Evolutionary conservation across 208 protist species (phyloP).

Genomic region (Trypanosoma caninum): DNA sequence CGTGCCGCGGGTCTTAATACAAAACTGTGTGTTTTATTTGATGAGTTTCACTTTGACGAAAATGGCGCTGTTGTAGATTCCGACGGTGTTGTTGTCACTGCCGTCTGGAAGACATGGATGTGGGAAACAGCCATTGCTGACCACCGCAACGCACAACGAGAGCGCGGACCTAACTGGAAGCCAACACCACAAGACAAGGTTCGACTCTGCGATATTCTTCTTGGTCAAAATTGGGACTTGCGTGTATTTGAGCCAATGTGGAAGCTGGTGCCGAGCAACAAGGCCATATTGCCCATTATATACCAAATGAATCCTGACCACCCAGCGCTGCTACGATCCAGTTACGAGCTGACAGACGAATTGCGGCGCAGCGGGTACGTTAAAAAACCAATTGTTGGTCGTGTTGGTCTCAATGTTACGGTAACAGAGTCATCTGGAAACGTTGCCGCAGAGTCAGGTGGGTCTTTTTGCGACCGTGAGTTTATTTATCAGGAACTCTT

Average conservation of each 20-base stretch:
- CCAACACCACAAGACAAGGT: slow-evolving; percentile 69
- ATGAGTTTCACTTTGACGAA: slow-evolving; percentile 86
- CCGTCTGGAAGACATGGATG: slow-evolving; percentile 92
- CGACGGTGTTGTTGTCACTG: slow-evolving; percentile 69
- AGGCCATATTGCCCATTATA: slow-evolving; percentile 86
- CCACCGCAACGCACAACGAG: slow-evolving; percentile 48
- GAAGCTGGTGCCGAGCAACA: slow-evolving; percentile 92
- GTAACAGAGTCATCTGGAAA: slow-evolving; percentile 52
- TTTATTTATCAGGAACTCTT: slow-evolving; percentile 90
- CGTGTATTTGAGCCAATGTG: slow-evolving; percentile 90
- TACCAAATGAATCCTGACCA: slow-evolving; percentile 82
- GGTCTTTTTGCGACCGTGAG: slow-evolving; percentile 76
- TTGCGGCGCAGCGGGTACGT: slow-evolving; percentile 58
- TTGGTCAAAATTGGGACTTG: slow-evolving; percentile 65
- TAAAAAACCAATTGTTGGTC: slow-evolving; percentile 88
- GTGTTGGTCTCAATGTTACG: slow-evolving; percentile 82
- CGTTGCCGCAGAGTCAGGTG: slow-evolving; percentile 57
- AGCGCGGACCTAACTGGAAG: slow-evolving; percentile 65
- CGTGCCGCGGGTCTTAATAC: slow-evolving; percentile 65
- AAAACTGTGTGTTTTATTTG: slow-evolving; percentile 86
- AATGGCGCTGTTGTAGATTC: slow-evolving; percentile 66
- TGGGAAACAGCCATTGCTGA: slow-evolving; percentile 87
- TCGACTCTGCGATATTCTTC: slow-evolving; percentile 81
- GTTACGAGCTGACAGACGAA: slow-evolving; percentile 70
- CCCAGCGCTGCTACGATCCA: slow-evolving; percentile 58